Conservation (phyloP, 2,329 filamentous ascomycete genomes). For the Hypoxylon sp. region DNA sequence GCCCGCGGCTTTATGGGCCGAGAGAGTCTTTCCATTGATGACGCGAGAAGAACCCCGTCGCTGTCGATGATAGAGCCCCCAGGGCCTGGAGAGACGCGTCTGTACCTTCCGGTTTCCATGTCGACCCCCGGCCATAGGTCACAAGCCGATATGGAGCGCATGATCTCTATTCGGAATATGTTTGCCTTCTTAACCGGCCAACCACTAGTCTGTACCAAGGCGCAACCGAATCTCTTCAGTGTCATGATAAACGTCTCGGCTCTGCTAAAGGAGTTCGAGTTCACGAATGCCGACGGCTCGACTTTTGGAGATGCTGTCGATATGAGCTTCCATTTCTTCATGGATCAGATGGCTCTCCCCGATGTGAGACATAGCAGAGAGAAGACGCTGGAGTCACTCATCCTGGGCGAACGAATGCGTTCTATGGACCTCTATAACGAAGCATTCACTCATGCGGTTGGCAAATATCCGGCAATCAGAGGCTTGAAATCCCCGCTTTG, state of each 20-base stretch:
- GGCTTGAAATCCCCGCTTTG: slow-evolving; percentile 73
- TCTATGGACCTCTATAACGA: slow-evolving; percentile 86
- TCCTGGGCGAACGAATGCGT: slow-evolving; percentile 89
- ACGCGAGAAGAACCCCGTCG: slow-evolving; percentile 53
- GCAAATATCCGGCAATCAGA: slow-evolving; percentile 80
- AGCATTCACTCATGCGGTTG: slow-evolving; percentile 88
- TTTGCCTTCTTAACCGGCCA: slow-evolving; percentile 72
- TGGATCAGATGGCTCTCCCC: slow-evolving; percentile 77
- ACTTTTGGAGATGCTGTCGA: slow-evolving; percentile 68
- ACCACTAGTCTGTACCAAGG: slow-evolving; percentile 66
- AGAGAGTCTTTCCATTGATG: slow-evolving; percentile 57
- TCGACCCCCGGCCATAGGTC: slow-evolving; percentile 48
- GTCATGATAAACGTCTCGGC: slow-evolving; percentile 63
- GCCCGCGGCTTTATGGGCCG: slow-evolving; percentile 57
- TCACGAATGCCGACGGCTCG: slow-evolving; percentile 62
- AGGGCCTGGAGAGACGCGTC: slow-evolving; percentile 53
- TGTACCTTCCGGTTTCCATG: slow-evolving; percentile 62
- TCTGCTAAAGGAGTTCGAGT: slow-evolving; percentile 65
- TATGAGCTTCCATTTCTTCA: slow-evolving; percentile 75
- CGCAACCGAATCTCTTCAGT: slow-evolving; percentile 60
- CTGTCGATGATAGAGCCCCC: slow-evolving; percentile 49
- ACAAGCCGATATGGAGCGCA: slow-evolving; percentile 59
- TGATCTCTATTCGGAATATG: slow-evolving; percentile 68
- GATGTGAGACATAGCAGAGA: slow-evolving; percentile 85
- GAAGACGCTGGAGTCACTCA: slow-evolving; percentile 86